Evolutionary conservation across 1,139 yeast species (phyloP).

Genomic region (Zygosaccharomyces pseudobailii): DNA sequence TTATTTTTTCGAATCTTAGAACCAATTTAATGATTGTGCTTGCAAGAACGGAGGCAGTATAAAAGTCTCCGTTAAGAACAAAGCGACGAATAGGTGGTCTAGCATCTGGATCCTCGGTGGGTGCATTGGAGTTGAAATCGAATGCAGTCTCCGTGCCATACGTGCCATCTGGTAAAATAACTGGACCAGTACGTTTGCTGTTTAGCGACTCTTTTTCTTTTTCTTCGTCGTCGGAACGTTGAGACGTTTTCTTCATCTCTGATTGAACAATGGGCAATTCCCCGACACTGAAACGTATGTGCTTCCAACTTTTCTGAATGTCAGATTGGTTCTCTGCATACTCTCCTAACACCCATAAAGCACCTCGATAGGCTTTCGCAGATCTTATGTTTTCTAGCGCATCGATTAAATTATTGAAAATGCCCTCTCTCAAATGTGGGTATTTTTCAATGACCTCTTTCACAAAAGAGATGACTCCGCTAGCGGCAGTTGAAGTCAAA

Average conservation of each 20-base stretch:
- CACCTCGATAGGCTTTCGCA: constrained; percentile 89
- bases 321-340: constrained; percentile 69
- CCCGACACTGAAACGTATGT: constrained; percentile 77
- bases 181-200: constrained; percentile 56
- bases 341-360: constrained; percentile 95
- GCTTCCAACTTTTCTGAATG: constrained; percentile 83
- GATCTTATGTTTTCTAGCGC: constrained; percentile 69
- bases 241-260: constrained; percentile 47
- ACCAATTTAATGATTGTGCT: constrained; percentile 87
- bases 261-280: constrained; percentile 85
- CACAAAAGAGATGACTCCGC: constrained; percentile 81
- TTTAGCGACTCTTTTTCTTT: constrained; percentile 32
- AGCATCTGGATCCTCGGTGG: constrained; percentile 31
- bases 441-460: constrained; percentile 92
- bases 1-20: constrained; percentile 63
- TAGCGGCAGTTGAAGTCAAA: constrained; percentile 78
- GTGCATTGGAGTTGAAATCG: constrained; percentile 32
- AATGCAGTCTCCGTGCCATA: constrained; percentile 95
- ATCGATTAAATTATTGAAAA: constrained; percentile 58
- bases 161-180: constrained; percentile 94
- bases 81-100: constrained; percentile 78
- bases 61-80: constrained; percentile 83
- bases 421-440: constrained; percentile 70
- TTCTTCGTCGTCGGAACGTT: constrained; percentile 38
- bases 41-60: constrained; percentile 82